Percentiles rank a stretch among this genome's conserved stretches.
Conservation (phyloP, 2,329 filamentous ascomycete genomes). For the Verticillium zaregamsianum region DNA sequence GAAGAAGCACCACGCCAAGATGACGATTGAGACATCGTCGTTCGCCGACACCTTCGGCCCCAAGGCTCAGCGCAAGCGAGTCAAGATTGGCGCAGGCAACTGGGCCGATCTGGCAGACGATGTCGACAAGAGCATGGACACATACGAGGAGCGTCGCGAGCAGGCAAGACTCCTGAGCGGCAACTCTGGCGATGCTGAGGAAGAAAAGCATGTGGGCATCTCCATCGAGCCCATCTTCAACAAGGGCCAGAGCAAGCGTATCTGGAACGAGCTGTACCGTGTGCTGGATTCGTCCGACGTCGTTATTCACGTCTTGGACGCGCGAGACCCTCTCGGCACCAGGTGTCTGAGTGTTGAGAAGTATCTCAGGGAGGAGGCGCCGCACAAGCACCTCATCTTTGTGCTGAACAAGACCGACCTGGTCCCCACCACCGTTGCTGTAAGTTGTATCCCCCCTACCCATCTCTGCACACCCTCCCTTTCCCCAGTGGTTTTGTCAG, state of each 20-base stretch:
- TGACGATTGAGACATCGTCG: constrained; percentile 81
- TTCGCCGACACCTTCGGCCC: constrained; percentile 90
- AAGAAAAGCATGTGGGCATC: constrained; percentile 48
- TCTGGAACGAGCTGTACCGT: constrained; percentile 96
- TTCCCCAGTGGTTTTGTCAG: constrained; percentile 76
- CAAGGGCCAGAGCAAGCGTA: constrained; percentile 92
- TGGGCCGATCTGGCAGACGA: constrained; percentile 77
- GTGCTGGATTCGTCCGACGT: constrained; percentile 96
- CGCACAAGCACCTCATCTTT: constrained; percentile 92
- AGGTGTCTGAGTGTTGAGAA: constrained; percentile 74
- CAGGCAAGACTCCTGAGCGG: constrained; percentile 74
- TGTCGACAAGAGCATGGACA: constrained; percentile 74
- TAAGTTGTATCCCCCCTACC: constrained; percentile 56
- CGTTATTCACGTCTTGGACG: constrained; percentile 90
- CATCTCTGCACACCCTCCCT: constrained; percentile 13
- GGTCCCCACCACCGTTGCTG: constrained; percentile 86
- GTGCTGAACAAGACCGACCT: constrained; percentile 90
- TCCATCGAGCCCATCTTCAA: constrained; percentile 85
- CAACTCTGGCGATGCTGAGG: constrained; percentile 45
- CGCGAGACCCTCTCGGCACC: constrained; percentile 84
- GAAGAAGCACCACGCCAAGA: constrained; percentile 91
- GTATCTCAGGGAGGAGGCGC: constrained; percentile 51
- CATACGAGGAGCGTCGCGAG: constrained; percentile 75
- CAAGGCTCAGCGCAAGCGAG: constrained; percentile 87
- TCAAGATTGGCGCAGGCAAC: constrained; percentile 82